Evolutionary conservation across 1,139 yeast species (phyloP).

Genomic region (Nakaseomyces bracarensis): DNA sequence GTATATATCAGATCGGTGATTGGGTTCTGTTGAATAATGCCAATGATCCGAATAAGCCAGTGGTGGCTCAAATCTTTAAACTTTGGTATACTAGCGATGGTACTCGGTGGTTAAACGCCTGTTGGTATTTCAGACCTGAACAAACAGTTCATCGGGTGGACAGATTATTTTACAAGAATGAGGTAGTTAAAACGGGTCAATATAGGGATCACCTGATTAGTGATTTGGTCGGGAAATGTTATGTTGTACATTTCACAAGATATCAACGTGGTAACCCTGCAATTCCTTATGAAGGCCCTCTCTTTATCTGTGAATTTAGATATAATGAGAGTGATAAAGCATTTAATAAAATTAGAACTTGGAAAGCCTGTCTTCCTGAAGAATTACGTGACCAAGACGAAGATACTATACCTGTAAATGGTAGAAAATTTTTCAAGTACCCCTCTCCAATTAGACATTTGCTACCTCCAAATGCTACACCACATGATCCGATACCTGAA

Average conservation of each 20-base stretch:
- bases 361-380: slow-evolving; percentile 98
- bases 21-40: slow-evolving; percentile 87
- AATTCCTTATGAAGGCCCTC: slow-evolving; percentile 67
- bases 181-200: slow-evolving; percentile 94
- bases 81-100: slow-evolving; percentile 83
- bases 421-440: slow-evolving; percentile 55
- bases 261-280: slow-evolving; percentile 95
- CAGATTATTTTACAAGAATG: slow-evolving; percentile 81
- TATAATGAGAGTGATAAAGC: slow-evolving; percentile 85
- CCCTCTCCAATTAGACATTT: slow-evolving; percentile 79
- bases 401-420: slow-evolving; percentile 57
- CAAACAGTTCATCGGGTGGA: slow-evolving; percentile 93
- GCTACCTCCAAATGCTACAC: slow-evolving; percentile 64
- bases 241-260: slow-evolving; percentile 87
- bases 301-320: slow-evolving; percentile 90
- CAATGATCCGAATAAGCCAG: slow-evolving; percentile 80
- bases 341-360: slow-evolving; percentile 89
- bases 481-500: slow-evolving; percentile 68
- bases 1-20: slow-evolving; percentile 77
- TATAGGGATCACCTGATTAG: slow-evolving; percentile 86
- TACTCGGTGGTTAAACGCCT: slow-evolving; percentile 78
- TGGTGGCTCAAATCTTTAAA: slow-evolving; percentile 86
- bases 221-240: slow-evolving; percentile 87
- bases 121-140: slow-evolving; percentile 97
- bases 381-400: slow-evolving; percentile 85